These are phyloP conservation scores for Globisporangium megalacanthum DNA, from an alignment of 352 stramenopile species.

Conservation along the genomic window DNA sequence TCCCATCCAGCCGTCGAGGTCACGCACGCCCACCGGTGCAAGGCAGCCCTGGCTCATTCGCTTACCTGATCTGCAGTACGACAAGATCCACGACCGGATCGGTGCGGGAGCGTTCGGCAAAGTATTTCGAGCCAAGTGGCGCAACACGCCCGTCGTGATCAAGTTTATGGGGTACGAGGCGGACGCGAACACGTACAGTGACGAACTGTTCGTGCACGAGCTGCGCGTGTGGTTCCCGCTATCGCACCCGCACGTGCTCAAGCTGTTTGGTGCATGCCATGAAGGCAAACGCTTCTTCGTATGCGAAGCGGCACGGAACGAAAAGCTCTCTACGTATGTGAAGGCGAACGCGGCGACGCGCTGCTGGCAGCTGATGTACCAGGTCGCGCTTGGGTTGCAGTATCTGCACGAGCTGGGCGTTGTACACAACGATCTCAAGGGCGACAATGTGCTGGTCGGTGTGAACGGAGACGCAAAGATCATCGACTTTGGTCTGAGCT, in stretches of 20 bases:
- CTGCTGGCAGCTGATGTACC: slow-evolving; percentile 7
- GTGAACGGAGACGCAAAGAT: slow-evolving; percentile 8
- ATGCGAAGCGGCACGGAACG: slow-evolving; percentile 23
- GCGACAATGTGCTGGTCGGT: slow-evolving; percentile 11
- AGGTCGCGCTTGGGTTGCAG: slow-evolving; percentile 9
- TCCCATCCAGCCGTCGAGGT: neutral
- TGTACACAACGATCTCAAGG: slow-evolving; percentile 12
- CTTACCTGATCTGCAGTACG: slow-evolving; percentile 8
- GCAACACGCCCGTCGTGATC: slow-evolving; percentile 5
- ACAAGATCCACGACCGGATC: neutral
- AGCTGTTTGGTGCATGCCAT: slow-evolving; percentile 32
- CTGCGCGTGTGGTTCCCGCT: slow-evolving; percentile 28
- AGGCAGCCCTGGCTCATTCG: slow-evolving; percentile 6
- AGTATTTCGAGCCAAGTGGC: slow-evolving; percentile 6
- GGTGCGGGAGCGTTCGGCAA: slow-evolving; percentile 4
- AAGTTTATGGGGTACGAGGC: slow-evolving; percentile 15
- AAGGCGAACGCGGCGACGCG: neutral
- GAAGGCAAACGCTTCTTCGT: slow-evolving; percentile 32
- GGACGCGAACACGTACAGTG: neutral
- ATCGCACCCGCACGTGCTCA: slow-evolving; percentile 34
- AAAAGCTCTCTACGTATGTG: slow-evolving; percentile 22
- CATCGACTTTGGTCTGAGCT: slow-evolving; percentile 11
- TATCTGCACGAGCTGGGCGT: slow-evolving; percentile 10
- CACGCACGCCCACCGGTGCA: too few species aligned
- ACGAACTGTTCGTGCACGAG: slow-evolving; percentile 20